Evolutionary conservation across 345 rosid species (phyloP).

Genomic region (Heritiera littoralis): DNA sequence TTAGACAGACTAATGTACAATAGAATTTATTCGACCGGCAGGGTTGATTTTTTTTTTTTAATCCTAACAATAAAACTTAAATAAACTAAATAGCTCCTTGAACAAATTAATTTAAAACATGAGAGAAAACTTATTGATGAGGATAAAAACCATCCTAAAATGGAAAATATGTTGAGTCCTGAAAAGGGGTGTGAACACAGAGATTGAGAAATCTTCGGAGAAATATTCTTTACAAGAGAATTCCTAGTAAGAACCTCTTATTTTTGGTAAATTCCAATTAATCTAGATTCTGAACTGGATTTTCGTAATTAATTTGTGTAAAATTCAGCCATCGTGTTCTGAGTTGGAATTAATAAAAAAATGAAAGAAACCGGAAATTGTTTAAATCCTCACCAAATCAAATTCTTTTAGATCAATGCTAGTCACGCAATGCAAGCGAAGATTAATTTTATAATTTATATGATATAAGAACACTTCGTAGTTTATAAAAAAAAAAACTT

Average conservation of each 20-base stretch:
- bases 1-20: not conserved
- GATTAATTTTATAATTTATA: no score
- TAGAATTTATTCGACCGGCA: not conserved
- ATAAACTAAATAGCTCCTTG: not conserved
- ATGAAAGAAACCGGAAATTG: not conserved
- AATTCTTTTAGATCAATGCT: no score
- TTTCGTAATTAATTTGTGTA: constrained; percentile 23
- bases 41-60: no score
- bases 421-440: no score
- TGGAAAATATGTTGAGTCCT: constrained; percentile 10
- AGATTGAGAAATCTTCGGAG: constrained; percentile 29
- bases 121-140: not conserved
- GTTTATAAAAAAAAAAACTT: no score
- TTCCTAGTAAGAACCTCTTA: constrained; percentile 20
- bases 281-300: constrained; percentile 31
- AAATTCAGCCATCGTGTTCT: not conserved
- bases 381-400: no score
- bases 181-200: constrained; percentile 11
- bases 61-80: not conserved
- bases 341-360: not conserved
- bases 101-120: not conserved
- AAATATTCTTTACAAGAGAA: constrained; percentile 27
- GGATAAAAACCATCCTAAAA: not conserved
- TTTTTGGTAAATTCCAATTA: constrained; percentile 31
- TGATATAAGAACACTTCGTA: no score